These are phyloP conservation scores for Vaccinium vitisidaea DNA, from an alignment of 148 eudicot genomes.

Conservation along the genomic window DNA sequence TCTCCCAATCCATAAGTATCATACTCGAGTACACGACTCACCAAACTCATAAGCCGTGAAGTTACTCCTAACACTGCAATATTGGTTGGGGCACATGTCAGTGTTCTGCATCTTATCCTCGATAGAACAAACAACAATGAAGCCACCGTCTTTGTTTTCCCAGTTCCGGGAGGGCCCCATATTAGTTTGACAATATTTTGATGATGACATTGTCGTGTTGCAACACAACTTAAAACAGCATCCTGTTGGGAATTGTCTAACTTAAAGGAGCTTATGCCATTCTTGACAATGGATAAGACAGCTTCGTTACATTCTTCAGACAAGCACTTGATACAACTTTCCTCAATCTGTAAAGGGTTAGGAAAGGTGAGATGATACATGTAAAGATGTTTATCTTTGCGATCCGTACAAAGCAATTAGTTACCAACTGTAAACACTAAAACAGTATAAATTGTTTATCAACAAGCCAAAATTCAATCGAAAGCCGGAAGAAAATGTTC, in stretches of 20 bases:
- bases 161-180: slow-evolving; percentile 72
- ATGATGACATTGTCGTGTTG: slow-evolving; percentile 34
- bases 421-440: neutral
- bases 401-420: neutral
- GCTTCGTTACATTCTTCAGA: neutral
- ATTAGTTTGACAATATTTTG: slow-evolving; percentile 41
- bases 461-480: no score
- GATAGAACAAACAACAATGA: slow-evolving; percentile 27
- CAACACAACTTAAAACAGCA: slow-evolving; percentile 38
- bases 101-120: slow-evolving; percentile 29
- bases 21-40: slow-evolving; percentile 4
- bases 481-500: no score
- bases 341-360: slow-evolving; percentile 5
- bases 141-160: slow-evolving; percentile 55
- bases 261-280: slow-evolving; percentile 17
- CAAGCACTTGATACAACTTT: neutral
- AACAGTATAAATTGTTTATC: neutral
- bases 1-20: slow-evolving; percentile 51
- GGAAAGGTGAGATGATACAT: neutral
- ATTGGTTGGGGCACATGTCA: slow-evolving; percentile 57
- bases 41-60: slow-evolving; percentile 18
- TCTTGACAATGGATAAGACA: slow-evolving; percentile 8
- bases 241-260: slow-evolving; percentile 39
- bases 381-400: neutral
- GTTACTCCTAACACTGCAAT: slow-evolving; percentile 40